Evolutionary conservation across 352 stramenopile genomes (phyloP), one percentile per base, ranked within the genome.

Genomic region (Globisporangium paroecandrum): DNA sequence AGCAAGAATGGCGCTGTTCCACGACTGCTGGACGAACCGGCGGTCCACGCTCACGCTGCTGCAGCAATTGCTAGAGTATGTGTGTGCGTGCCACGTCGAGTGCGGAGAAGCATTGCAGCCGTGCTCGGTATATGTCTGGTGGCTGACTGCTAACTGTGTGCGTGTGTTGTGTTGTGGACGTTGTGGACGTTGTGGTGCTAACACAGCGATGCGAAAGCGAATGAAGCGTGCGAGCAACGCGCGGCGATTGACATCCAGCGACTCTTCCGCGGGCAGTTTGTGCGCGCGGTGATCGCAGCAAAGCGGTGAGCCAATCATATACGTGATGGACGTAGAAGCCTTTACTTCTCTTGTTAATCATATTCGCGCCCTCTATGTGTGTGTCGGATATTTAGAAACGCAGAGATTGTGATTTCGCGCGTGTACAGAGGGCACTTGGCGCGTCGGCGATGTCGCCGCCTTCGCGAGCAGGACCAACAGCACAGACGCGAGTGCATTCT

Each of bases 361-460:
- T 7, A 32, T 32, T 32, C 29, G 4, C 29, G 29, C 29, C 7
- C 29, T n/a, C 18, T 18, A 5, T 46, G 13, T 47, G 13, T n/a
- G 15, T 20, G 20, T n/a, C 6, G 4, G 13, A 47, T 47, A 47
- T 47, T n/a, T 55, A 91, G 83, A 0, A 62, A 79, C 49, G 82
- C 85, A 6, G 73, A 89, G 56, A 68, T 89, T 29, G 65, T 85
- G 53, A 76, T 91, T 8, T 74, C 77, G 0, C 79, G 82, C 1
- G 71, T 90, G 36, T 90, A 82, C 69, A 81, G 82, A 6, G 84
- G 81, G 7, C 79, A 91, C 53, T 71, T 89, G 10, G 84, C 72
- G 1, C 72, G 80, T 25, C 71, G 64, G 58, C 67, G 74, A 57
- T 83, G 70, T 10, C 66, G 56, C 18, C 57, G 24, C 1, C 60